Conservation (phyloP, 2,329 filamentous ascomycete genomes). For the Polychaeton citri region DNA sequence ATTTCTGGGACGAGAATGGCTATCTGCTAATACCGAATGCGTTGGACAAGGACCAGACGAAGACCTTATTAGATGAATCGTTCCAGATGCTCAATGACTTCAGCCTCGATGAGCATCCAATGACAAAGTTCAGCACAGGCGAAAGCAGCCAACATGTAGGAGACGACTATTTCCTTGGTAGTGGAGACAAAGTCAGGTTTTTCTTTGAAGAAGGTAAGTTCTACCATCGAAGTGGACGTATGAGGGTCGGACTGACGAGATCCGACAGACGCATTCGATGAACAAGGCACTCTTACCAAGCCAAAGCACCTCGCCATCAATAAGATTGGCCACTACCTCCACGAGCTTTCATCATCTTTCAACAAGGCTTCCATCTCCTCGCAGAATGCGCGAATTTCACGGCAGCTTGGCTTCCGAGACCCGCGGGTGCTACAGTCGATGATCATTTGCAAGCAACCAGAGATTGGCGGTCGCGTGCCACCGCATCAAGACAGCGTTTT, state of each 20-base stretch:
- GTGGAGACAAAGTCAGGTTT: constrained; percentile 85
- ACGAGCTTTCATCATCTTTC: constrained; percentile 33
- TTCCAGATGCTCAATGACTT: constrained; percentile 61
- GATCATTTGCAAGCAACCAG: constrained; percentile 96
- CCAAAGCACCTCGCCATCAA: constrained; percentile 81
- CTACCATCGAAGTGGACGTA: too few species aligned
- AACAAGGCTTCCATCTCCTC: constrained; percentile 40
- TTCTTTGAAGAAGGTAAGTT: constrained; percentile 72
- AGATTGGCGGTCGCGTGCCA: constrained; percentile 83
- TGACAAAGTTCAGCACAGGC: constrained; percentile 89
- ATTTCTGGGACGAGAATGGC: constrained; percentile 66
- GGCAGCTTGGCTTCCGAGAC: constrained; percentile 58
- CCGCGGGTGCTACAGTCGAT: constrained; percentile 80
- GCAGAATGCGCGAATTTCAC: constrained; percentile 51
- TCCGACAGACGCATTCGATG: constrained; percentile 57
- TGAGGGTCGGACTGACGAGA: too few species aligned
- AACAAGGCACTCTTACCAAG: constrained; percentile 51
- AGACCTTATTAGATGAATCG: constrained; percentile 60
- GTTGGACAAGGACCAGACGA: constrained; percentile 51
- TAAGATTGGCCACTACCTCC: constrained; percentile 40
- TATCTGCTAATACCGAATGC: constrained; percentile 79
- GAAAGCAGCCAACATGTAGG: constrained; percentile 65
- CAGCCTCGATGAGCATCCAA: constrained; percentile 68
- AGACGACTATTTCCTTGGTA: constrained; percentile 84
- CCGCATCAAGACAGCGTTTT: constrained; percentile 90